Evolutionary conservation across 176 grass and related monocot genomes (phyloP).

Genomic region (Typha latifolia): DNA sequence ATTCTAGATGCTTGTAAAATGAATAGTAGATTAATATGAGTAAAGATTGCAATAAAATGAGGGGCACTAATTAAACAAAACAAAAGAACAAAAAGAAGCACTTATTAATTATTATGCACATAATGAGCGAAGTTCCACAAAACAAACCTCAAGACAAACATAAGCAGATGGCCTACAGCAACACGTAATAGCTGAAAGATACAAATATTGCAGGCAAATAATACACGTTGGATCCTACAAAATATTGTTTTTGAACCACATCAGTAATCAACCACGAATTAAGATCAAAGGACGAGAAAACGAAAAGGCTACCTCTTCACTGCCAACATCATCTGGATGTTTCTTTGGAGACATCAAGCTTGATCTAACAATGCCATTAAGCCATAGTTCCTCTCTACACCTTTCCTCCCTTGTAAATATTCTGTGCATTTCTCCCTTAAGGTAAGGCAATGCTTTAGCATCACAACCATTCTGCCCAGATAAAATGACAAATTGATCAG

Average conservation of each 20-base stretch:
- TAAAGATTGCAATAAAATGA: no score
- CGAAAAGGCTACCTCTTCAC: slow-evolving; percentile 56
- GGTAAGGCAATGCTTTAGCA: slow-evolving; percentile 42
- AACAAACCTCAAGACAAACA: slow-evolving; percentile 76
- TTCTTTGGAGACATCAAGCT: slow-evolving; percentile 45
- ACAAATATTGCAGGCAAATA: slow-evolving; percentile 85
- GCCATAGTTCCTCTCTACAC: slow-evolving; percentile 65
- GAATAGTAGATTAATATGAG: no score
- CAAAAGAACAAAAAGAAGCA: no score
- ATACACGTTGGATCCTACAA: slow-evolving; percentile 79
- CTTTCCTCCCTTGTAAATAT: slow-evolving; percentile 63
- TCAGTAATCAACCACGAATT: slow-evolving; percentile 14
- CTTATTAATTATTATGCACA: no score
- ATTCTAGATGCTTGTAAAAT: no score
- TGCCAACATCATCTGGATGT: slow-evolving; percentile 58
- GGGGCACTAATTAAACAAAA: no score
- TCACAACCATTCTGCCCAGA: slow-evolving; percentile 45
- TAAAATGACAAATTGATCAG: slow-evolving; percentile 7
- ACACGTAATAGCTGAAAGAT: slow-evolving; percentile 74
- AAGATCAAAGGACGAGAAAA: slow-evolving; percentile 4
- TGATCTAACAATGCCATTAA: slow-evolving; percentile 66
- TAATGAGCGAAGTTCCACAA: neutral
- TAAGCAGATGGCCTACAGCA: slow-evolving; percentile 54
- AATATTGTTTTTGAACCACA: slow-evolving; percentile 2
- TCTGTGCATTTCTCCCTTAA: slow-evolving; percentile 65